Evolutionary conservation across 2,329 filamentous ascomycete species (phyloP).

Genomic region (Alternaria sp.): DNA sequence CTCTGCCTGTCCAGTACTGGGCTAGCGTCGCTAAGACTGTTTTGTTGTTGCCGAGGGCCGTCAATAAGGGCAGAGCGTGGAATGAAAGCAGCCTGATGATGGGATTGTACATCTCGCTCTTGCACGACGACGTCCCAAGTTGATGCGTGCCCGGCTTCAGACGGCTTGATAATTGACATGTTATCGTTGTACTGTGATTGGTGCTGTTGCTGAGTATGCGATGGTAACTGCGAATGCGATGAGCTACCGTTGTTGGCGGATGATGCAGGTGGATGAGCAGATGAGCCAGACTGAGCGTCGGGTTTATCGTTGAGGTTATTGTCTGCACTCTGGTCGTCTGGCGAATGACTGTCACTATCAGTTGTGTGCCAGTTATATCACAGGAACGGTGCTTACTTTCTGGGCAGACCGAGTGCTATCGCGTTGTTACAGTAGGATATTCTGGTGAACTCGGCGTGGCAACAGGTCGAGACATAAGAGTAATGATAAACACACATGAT

Average conservation of each 20-base stretch:
- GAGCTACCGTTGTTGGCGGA: constrained; percentile 21
- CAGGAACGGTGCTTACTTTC: constrained; percentile 22
- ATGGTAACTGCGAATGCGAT: constrained; percentile 26
- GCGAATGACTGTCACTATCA: constrained; percentile 32
- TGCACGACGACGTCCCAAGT: constrained; percentile 10
- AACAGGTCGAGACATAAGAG: constrained; percentile 43
- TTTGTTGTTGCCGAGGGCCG: not conserved
- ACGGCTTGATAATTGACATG: constrained; percentile 37
- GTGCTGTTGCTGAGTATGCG: constrained; percentile 26
- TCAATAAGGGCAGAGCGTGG: constrained; percentile 33
- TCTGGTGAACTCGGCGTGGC: constrained; percentile 42
- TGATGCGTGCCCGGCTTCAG: constrained; percentile 18
- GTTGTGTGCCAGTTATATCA: not conserved
- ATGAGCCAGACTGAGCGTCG: constrained; percentile 7
- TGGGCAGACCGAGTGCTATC: constrained; percentile 27
- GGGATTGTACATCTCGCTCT: not conserved
- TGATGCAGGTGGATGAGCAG: constrained; percentile 19
- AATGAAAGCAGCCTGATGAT: constrained; percentile 22
- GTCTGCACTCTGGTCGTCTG: constrained; percentile 18
- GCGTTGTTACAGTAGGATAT: constrained; percentile 45
- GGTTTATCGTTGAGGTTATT: constrained; percentile 6
- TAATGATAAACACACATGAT: constrained; percentile 50
- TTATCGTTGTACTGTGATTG: constrained; percentile 27
- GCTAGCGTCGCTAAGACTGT: constrained; percentile 8
- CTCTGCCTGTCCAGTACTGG: constrained; percentile 23